phyloP scores from a whole-genome alignment of 345 rosid genomes.

The Salix caprea region DNA sequence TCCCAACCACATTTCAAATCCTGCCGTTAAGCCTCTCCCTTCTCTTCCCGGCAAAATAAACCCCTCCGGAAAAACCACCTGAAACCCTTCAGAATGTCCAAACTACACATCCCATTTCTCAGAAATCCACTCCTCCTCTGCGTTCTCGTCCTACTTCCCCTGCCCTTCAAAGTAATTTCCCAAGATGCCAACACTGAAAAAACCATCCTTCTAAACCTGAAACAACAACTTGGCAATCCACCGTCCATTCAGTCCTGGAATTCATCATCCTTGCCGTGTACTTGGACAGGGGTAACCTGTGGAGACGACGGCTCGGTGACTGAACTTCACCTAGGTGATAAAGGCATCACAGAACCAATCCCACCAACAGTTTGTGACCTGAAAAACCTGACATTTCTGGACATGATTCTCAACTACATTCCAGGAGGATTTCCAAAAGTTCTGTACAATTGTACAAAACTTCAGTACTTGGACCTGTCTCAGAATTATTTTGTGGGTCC shows the following conservation, averaged over 20 bases:
- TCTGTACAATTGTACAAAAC: conserved; percentile 60
- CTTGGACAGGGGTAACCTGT: conserved; percentile 58
- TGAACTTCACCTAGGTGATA: conserved; percentile 23
- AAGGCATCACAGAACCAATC: conserved; percentile 38
- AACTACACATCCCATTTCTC: conserved; percentile 15
- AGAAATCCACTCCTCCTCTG: conserved; percentile 1
- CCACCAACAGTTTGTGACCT: conserved; percentile 65
- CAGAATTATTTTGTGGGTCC: conserved; percentile 60
- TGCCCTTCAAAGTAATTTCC: conserved; percentile 44
- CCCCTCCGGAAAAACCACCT: neutral
- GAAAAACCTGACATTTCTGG: conserved; percentile 40
- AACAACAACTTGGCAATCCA: conserved; percentile 56
- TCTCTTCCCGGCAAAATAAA: neutral
- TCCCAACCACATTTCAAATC: conserved; percentile 14
- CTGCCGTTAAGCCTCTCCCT: neutral
- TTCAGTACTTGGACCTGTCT: conserved; percentile 53
- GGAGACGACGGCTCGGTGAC: conserved; percentile 35
- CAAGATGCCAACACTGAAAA: conserved; percentile 37
- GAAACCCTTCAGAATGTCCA: conserved; percentile 30
- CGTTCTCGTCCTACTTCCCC: conserved; percentile 25
- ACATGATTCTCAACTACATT: conserved; percentile 39
- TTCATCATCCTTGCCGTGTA: conserved; percentile 53
- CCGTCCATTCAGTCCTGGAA: conserved; percentile 54
- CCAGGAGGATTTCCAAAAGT: conserved; percentile 56
- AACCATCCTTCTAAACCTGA: conserved; percentile 49